A percentile compares a stretch with the other conserved stretches of the same genome.
phyloP scores from a whole-genome alignment of 331 rosid species.

The Quercus tomentella region DNA sequence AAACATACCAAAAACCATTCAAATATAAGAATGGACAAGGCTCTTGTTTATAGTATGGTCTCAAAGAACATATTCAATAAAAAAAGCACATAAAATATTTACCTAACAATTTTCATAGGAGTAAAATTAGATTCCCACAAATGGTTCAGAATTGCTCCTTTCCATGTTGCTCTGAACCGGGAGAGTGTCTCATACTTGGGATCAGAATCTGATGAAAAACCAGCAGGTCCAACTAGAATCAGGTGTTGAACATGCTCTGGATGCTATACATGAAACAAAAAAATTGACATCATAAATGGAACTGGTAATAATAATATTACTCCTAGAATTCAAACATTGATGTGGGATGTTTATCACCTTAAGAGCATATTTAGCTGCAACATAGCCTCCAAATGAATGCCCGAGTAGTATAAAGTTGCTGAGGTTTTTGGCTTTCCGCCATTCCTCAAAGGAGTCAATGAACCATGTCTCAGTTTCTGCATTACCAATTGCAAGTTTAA shows the following conservation, averaged over 20 bases:
- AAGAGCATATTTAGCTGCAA: slow-evolving; percentile 90
- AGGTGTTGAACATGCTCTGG: slow-evolving; percentile 88
- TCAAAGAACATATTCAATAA: not conserved
- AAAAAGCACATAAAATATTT: not conserved
- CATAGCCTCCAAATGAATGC: slow-evolving; percentile 97
- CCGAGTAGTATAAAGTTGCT: slow-evolving; percentile 84
- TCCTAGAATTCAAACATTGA: slow-evolving; percentile 7
- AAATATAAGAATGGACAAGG: not conserved
- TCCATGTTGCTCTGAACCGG: slow-evolving; percentile 78
- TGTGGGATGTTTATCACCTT: slow-evolving; percentile 53
- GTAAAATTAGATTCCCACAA: slow-evolving; percentile 98
- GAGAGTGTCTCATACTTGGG: slow-evolving; percentile 45
- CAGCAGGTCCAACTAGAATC: slow-evolving; percentile 90
- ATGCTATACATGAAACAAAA: slow-evolving; percentile 49
- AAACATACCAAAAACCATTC: not conserved
- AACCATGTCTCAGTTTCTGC: slow-evolving; percentile 98
- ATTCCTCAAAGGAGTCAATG: slow-evolving; percentile 94
- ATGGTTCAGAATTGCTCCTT: slow-evolving; percentile 76
- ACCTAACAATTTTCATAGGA: slow-evolving; percentile 82
- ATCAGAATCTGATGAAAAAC: slow-evolving; percentile 65
- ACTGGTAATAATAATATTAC: not conserved
- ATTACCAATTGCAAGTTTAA: slow-evolving; percentile 20
- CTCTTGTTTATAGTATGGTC: not conserved
- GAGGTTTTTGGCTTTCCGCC: slow-evolving; percentile 94
- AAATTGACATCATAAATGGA: slow-evolving; percentile 21